Percentiles rank a stretch among this genome's conserved stretches.
Evolutionary conservation across 495 filamentous ascomycete species (phyloP).

Genomic region (Filosporella fistucella): DNA sequence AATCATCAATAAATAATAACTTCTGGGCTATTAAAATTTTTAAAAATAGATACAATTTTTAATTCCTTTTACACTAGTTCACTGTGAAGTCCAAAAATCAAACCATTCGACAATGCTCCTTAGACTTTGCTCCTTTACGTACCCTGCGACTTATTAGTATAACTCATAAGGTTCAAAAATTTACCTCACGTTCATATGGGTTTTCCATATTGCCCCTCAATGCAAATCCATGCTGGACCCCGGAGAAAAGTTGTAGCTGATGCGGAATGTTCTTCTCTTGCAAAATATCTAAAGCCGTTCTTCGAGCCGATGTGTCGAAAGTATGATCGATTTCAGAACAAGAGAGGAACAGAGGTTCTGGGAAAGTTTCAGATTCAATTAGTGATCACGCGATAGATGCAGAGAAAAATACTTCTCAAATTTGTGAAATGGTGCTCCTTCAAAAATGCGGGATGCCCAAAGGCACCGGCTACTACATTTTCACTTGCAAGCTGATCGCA

Average conservation of each 20-base stretch:
- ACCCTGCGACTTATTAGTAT: constrained; percentile 5
- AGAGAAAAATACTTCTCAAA: constrained; percentile 7
- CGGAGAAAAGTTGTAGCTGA: constrained; percentile 60
- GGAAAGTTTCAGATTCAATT: constrained; percentile 15
- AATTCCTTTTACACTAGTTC: background rate
- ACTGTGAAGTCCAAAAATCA: constrained; percentile 31
- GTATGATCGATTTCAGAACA: constrained; percentile 53
- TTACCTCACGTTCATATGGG: constrained; percentile 16
- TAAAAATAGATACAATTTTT: too few relatives aligned
- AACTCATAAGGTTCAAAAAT: constrained; percentile 1
- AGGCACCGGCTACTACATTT: constrained; percentile 30
- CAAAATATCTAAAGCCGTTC: constrained; percentile 55
- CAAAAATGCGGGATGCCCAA: constrained; percentile 35
- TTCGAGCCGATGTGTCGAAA: constrained; percentile 53
- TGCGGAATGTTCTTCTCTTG: constrained; percentile 49
- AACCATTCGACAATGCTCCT: constrained; percentile 32
- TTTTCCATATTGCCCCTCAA: constrained; percentile 52
- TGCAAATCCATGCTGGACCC: constrained; percentile 61
- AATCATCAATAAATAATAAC: too few relatives aligned
- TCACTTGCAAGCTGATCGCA: constrained; percentile 25
- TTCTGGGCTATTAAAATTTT: too few relatives aligned
- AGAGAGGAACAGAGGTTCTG: constrained; percentile 25
- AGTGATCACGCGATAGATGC: background rate
- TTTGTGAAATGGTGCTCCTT: constrained; percentile 32
- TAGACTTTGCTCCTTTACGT: constrained; percentile 36